A percentile compares a stretch with the other conserved stretches of the same genome.
These are phyloP conservation scores for Melampsora medusae DNA, from an alignment of 1,284 basidiomycete genomes.

Conservation along the genomic window DNA sequence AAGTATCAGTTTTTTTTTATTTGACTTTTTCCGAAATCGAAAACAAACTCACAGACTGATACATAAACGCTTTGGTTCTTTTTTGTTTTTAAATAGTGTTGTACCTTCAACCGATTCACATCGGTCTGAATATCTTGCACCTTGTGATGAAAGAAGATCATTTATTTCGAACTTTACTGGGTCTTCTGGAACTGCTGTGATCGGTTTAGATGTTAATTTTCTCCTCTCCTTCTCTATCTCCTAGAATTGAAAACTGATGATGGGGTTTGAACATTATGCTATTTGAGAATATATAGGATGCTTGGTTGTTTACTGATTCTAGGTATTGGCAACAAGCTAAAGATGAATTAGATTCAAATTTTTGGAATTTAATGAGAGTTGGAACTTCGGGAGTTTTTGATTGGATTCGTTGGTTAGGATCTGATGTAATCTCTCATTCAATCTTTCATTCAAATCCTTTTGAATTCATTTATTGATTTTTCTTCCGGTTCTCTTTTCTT, in stretches of 20 bases:
- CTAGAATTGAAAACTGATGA: too few relatives aligned
- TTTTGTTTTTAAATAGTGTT: conserved; percentile 58
- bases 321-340: conserved; percentile 84
- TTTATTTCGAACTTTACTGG: conserved; percentile 84
- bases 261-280: background rate
- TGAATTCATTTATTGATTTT: conserved; percentile 24
- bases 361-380: conserved; percentile 71
- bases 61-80: background rate
- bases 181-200: conserved; percentile 75
- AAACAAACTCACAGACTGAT: too few relatives aligned
- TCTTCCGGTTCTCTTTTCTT: too few relatives aligned
- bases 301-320: conserved; percentile 72
- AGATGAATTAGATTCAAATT: conserved; percentile 68
- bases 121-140: conserved; percentile 79
- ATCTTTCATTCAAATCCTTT: conserved; percentile 25
- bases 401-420: conserved; percentile 59
- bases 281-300: conserved; percentile 51
- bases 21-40: too few relatives aligned
- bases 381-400: conserved; percentile 58
- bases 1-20: too few relatives aligned
- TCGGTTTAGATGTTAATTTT: conserved; percentile 66
- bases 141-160: conserved; percentile 74
- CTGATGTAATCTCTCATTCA: conserved; percentile 63
- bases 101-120: conserved; percentile 84
- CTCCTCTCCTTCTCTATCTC: background rate